phyloP scores from a whole-genome alignment of 345 rosid species.

The Raphanus sativus region DNA sequence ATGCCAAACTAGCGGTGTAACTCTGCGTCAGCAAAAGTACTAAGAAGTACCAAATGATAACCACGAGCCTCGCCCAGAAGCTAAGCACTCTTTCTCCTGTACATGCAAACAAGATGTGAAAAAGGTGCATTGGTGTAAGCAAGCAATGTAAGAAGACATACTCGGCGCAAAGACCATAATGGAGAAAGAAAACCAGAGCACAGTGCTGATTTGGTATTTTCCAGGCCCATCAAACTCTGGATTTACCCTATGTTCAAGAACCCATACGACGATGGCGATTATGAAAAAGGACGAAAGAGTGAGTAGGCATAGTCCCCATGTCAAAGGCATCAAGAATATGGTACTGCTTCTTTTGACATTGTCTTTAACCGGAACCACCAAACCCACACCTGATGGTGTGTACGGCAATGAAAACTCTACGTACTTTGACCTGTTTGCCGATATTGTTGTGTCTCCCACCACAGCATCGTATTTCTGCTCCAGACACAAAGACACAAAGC shows the following conservation, averaged over 20 bases:
- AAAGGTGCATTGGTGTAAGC: too few species aligned
- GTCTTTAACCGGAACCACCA: conserved; percentile 26
- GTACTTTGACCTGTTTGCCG: conserved; percentile 40
- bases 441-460: conserved; percentile 49
- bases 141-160: too few species aligned
- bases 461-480: conserved; percentile 39
- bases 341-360: conserved; percentile 7
- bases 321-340: conserved; percentile 39
- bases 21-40: conserved; percentile 65
- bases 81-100: conserved; percentile 64
- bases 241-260: conserved; percentile 39
- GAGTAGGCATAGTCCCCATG: conserved; percentile 24
- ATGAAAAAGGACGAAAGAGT: conserved; percentile 23
- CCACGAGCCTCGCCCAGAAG: conserved; percentile 53
- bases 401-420: conserved; percentile 57
- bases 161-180: conserved; percentile 37
- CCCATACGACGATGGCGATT: conserved; percentile 35
- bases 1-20: conserved; percentile 67
- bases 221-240: conserved; percentile 29
- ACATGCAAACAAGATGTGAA: too few species aligned
- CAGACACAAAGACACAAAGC: background rate
- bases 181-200: conserved; percentile 45
- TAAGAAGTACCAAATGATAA: conserved; percentile 33
- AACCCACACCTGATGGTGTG: conserved; percentile 22
- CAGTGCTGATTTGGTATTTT: conserved; percentile 24